Evolutionary conservation across 371 early-diverging fungal genomes (phyloP).

Genomic region (Circinella minor): DNA sequence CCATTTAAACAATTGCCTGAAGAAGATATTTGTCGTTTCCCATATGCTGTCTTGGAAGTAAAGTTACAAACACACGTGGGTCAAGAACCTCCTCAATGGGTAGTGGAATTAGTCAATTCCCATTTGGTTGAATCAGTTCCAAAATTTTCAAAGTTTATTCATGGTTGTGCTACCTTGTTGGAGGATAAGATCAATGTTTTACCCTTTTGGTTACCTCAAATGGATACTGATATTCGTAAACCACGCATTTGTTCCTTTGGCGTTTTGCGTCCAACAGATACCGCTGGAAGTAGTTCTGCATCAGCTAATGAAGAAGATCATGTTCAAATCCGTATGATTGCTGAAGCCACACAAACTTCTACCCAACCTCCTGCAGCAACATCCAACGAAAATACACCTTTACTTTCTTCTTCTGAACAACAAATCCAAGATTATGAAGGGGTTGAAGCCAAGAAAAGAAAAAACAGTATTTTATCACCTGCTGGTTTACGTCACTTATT

Average conservation of each 20-base stretch:
- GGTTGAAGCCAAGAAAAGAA: neutral
- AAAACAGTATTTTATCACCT: constrained; percentile 22
- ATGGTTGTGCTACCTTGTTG: constrained; percentile 94
- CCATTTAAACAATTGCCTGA: constrained; percentile 93
- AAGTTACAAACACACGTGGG: constrained; percentile 97
- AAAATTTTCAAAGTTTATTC: constrained; percentile 99
- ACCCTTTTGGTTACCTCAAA: constrained; percentile 99
- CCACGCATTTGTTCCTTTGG: constrained; percentile 52
- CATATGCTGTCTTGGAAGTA: constrained; percentile 98
- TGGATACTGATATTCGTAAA: constrained; percentile 94
- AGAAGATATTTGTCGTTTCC: constrained; percentile 92
- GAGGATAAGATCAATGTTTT: constrained; percentile 88
- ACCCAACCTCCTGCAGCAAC: constrained; percentile 1
- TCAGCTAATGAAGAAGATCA: constrained; percentile 39
- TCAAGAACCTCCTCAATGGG: constrained; percentile 96
- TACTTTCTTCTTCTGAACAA: too few species aligned
- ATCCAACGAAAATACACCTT: neutral
- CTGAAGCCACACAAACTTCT: constrained; percentile 18
- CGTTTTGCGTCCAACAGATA: constrained; percentile 45
- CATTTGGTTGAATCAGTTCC: constrained; percentile 97
- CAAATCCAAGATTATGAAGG: neutral
- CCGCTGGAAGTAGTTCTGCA: constrained; percentile 28
- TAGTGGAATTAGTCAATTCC: constrained; percentile 87
- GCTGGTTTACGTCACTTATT: constrained; percentile 30
- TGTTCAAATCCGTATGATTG: constrained; percentile 34